These are phyloP conservation scores for Neonectria punicea DNA, from an alignment of 2,329 filamentous ascomycete genomes.

Conservation along the genomic window DNA sequence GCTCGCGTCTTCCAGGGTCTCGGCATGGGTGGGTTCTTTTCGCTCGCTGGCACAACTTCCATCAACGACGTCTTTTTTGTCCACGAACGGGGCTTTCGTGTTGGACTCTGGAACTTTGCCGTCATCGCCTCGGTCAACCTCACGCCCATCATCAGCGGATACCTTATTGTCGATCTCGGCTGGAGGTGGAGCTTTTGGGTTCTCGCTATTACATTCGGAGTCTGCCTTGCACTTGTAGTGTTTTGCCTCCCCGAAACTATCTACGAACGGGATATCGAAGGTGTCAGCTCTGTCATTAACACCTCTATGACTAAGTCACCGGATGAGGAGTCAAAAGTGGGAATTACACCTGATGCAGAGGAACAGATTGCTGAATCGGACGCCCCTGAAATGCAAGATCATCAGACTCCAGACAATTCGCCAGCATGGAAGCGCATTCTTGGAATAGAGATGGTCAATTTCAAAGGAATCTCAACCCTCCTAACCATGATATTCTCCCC, in stretches of 20 bases:
- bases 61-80: constrained; percentile 17
- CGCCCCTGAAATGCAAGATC: no score
- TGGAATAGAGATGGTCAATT: not conserved
- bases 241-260: constrained; percentile 1
- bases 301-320: not conserved
- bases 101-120: constrained; percentile 11
- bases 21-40: constrained; percentile 11
- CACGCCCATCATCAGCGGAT: constrained; percentile 8
- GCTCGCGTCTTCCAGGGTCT: constrained; percentile 13
- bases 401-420: not conserved
- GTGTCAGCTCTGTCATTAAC: not conserved
- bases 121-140: constrained; percentile 12
- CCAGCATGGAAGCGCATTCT: not conserved
- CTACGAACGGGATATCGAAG: not conserved
- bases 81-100: constrained; percentile 3
- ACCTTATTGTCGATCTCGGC: not conserved
- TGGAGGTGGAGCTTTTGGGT: constrained; percentile 14
- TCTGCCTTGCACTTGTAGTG: not conserved
- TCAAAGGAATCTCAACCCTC: not conserved
- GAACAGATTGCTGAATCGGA: not conserved
- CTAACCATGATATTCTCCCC: not conserved
- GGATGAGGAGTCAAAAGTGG: not conserved
- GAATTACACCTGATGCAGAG: not conserved
- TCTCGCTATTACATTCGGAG: constrained; percentile 2
- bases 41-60: constrained; percentile 2